These are phyloP conservation scores for Brassica carinata DNA, from an alignment of 345 rosid genomes.

Conservation along the genomic window DNA sequence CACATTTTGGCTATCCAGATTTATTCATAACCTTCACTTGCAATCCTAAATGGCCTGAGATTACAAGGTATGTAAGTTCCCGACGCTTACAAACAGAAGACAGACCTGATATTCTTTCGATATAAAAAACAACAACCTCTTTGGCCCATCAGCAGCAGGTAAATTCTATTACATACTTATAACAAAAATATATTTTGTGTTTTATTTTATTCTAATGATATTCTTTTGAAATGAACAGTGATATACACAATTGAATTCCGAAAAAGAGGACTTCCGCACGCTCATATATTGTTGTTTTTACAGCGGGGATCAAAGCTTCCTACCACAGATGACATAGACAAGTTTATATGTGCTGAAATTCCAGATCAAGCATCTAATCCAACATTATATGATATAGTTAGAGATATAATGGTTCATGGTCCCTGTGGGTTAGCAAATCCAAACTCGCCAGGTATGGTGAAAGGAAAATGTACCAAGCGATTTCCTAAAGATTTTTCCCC, in stretches of 20 bases:
- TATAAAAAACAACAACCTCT: neutral
- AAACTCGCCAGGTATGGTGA: neutral
- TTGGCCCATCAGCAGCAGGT: neutral
- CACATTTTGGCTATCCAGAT: neutral
- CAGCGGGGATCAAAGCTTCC: neutral
- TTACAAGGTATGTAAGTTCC: neutral
- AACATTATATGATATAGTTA: neutral
- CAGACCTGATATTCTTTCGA: neutral
- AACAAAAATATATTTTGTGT: neutral
- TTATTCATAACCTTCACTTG: neutral
- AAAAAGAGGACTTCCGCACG: neutral
- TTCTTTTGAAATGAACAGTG: neutral
- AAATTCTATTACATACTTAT: neutral
- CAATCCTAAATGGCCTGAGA: neutral
- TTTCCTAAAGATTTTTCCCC: neutral
- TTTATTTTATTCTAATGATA: neutral
- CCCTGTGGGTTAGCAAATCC: neutral
- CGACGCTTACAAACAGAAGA: neutral
- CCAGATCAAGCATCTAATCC: neutral
- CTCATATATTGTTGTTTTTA: neutral
- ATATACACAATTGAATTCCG: neutral
- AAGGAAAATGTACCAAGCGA: neutral
- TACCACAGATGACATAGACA: neutral
- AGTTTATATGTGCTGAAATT: neutral
- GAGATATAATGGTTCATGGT: neutral